Conservation (phyloP, 202 grass and related monocot genomes). For the Cymbopogon flexuosus region DNA sequence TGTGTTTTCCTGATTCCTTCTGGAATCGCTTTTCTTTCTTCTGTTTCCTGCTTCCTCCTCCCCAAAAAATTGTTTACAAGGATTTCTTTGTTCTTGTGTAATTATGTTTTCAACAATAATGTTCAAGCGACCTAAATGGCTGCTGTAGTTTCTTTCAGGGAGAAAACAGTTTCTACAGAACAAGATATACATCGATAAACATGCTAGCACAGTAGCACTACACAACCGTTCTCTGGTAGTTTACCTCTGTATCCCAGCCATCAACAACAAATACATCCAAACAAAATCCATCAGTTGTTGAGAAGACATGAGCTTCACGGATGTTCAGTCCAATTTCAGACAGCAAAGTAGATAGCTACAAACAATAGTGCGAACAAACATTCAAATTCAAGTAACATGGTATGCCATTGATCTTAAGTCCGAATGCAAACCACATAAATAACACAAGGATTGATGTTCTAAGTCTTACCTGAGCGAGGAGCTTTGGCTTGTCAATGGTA, state of each 20-base stretch:
- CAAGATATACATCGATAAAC: not conserved
- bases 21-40: not conserved
- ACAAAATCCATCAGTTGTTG: constrained; percentile 81
- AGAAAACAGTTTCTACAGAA: not conserved
- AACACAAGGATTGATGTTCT: not conserved
- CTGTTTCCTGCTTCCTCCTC: no score
- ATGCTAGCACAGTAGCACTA: not conserved
- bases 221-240: not conserved
- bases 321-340: constrained; percentile 81
- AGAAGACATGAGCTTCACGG: constrained; percentile 97
- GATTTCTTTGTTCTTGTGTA: no score
- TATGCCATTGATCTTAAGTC: constrained; percentile 5
- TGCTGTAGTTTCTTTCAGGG: not conserved
- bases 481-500: constrained; percentile 78
- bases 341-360: constrained; percentile 70
- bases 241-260: constrained; percentile 80
- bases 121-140: not conserved
- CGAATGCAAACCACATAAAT: constrained; percentile 5
- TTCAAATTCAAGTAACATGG: constrained; percentile 1
- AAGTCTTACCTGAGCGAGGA: constrained; percentile 58
- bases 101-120: not conserved
- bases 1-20: not conserved
- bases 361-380: constrained; percentile 27
- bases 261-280: constrained; percentile 95
- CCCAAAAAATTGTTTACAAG: no score